Conservation (phyloP, 352 stramenopile species). For the Globisporangium polare region DNA sequence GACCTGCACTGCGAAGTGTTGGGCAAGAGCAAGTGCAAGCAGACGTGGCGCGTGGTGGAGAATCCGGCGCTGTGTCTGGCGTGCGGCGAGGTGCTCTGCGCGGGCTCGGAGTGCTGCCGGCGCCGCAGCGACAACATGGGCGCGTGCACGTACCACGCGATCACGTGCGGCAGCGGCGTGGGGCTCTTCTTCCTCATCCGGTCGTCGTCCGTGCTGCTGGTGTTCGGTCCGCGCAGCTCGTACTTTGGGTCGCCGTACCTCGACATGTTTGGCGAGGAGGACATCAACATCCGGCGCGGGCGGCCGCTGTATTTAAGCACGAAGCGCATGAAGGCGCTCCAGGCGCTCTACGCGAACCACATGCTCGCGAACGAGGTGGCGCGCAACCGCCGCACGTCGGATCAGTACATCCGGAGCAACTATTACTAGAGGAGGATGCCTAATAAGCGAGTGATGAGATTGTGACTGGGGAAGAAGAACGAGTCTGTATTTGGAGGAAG, state of each 20-base stretch:
- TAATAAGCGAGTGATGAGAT: neutral
- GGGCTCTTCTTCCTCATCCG: slow-evolving; percentile 83
- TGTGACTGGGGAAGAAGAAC: neutral
- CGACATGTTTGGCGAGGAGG: slow-evolving; percentile 88
- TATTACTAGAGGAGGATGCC: slow-evolving; percentile 50
- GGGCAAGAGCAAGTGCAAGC: slow-evolving; percentile 65
- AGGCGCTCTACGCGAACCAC: slow-evolving; percentile 74
- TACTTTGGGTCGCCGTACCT: slow-evolving; percentile 86
- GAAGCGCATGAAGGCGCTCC: slow-evolving; percentile 68
- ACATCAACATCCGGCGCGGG: slow-evolving; percentile 77
- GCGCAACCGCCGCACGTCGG: slow-evolving; percentile 77
- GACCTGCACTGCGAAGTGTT: slow-evolving; percentile 74
- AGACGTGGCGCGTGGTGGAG: slow-evolving; percentile 68
- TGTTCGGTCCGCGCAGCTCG: slow-evolving; percentile 68
- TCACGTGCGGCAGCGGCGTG: slow-evolving; percentile 64
- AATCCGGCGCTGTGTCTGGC: slow-evolving; percentile 79
- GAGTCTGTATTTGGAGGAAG: neutral
- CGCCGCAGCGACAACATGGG: slow-evolving; percentile 63
- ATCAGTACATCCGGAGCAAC: slow-evolving; percentile 86
- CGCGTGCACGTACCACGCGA: slow-evolving; percentile 70
- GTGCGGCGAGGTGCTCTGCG: slow-evolving; percentile 74
- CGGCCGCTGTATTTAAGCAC: slow-evolving; percentile 70
- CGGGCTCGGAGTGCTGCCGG: slow-evolving; percentile 77
- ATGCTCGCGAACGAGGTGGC: slow-evolving; percentile 77
- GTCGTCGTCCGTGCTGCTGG: slow-evolving; percentile 69